These are phyloP conservation scores for Fusarium piperis DNA, from an alignment of 2,329 filamentous ascomycete genomes.

Conservation along the genomic window DNA sequence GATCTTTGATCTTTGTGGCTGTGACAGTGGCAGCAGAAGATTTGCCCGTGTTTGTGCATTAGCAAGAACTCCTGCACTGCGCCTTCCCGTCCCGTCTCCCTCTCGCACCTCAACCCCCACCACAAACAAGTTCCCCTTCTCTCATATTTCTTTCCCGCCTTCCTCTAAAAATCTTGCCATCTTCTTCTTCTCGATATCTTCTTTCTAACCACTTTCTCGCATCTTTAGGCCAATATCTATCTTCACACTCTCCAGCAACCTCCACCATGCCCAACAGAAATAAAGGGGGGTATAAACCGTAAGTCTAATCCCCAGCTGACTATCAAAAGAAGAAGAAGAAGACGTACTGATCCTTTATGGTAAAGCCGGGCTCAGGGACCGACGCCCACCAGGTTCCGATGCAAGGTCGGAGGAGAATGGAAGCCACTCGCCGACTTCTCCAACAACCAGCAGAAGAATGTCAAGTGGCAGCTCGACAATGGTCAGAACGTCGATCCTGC, in stretches of 20 bases:
- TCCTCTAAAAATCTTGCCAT: neutral
- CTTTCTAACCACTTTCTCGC: neutral
- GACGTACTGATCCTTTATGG: neutral
- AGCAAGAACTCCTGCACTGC: neutral
- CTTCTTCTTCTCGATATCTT: neutral
- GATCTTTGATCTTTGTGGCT: neutral
- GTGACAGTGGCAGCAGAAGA: neutral
- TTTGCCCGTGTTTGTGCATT: neutral
- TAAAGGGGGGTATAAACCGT: constrained; percentile 22
- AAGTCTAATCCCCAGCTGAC: neutral
- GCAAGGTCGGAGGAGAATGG: constrained; percentile 51
- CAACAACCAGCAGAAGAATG: constrained; percentile 43
- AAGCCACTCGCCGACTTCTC: constrained; percentile 46
- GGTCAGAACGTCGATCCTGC: constrained; percentile 37
- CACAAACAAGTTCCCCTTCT: neutral
- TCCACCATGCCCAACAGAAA: constrained; percentile 17
- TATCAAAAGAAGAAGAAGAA: neutral
- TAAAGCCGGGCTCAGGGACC: constrained; percentile 7
- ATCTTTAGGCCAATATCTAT: neutral
- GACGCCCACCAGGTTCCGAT: constrained; percentile 44
- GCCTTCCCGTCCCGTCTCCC: neutral
- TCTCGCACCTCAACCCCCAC: neutral
- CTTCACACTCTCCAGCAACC: neutral
- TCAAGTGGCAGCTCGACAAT: constrained; percentile 30
- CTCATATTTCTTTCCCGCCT: neutral